Evolutionary conservation across 2,329 filamentous ascomycete genomes (phyloP), one percentile per base, ranked within the genome.

Genomic region (Claviceps digitariae): DNA sequence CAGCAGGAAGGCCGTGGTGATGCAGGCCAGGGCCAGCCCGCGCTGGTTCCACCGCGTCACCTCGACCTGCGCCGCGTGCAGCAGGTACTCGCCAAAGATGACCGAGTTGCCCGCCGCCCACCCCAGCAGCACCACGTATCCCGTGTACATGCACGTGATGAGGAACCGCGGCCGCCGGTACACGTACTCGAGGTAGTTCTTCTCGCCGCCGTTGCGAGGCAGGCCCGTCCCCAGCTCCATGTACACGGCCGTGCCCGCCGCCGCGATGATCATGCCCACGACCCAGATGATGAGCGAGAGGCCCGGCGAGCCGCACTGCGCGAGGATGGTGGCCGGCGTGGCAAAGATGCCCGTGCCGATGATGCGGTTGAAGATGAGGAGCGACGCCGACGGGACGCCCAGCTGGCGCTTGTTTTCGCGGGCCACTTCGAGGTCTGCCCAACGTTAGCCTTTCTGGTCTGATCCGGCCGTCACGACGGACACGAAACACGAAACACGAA

Each of bases 31-130:
- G 34, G 81, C 83, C 20, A 86, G 70, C 45, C 74, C 81, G 41
- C 83, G 75, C 67, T 85, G 79, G 64, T 85, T 84, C 82, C 82
- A 86, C 23, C 81, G 72, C 49, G 70, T 75, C 25, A 83, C 78
- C 57, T 85, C 76, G 23, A 80, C 73, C 13, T 79, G 69, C 12
- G 82, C 78, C 9, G 83, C 83, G 61, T 83, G 74, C 2, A 87
- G 73, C 54, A 87, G 80, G 65, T 86, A 86, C 63, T 85, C 81
- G 55, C 82, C 82, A 57, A 87, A 86, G 41, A 86, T 75, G 57
- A 87, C 79, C 1, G 78, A 83, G 65, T 86, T 86, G 15, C 78
- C 78, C 7, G 78, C 78, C 0, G 81, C 80, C 80, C 81, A 85
- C 13, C 78, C 80, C 20, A 85, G 74, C 1, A 86, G 72, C 27